A percentile compares a stretch with the other conserved stretches of the same genome.
phyloP scores from a whole-genome alignment of 192 early-diverging fungal genomes.

The Coemansia brasiliensis region DNA sequence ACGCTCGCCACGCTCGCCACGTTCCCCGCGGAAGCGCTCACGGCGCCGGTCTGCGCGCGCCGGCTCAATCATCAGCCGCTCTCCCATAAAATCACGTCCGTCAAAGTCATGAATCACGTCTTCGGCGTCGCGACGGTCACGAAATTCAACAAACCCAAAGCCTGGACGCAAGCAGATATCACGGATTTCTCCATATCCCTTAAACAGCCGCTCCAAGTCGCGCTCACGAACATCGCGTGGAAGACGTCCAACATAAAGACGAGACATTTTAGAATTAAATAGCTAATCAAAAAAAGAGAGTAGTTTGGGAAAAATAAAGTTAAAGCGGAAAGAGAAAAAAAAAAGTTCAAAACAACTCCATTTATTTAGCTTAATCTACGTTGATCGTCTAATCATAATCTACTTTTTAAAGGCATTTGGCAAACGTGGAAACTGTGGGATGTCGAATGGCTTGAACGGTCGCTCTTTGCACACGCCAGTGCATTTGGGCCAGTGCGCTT shows the following conservation, averaged over 20 bases:
- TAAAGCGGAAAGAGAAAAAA: neutral
- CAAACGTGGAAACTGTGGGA: slow-evolving; percentile 26
- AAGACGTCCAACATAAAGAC: slow-evolving; percentile 78
- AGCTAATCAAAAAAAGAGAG: slow-evolving; percentile 6
- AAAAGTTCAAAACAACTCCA: neutral
- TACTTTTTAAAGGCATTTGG: slow-evolving; percentile 23
- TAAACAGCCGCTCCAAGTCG: slow-evolving; percentile 81
- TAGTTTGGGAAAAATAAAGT: neutral
- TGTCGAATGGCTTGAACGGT: slow-evolving; percentile 21
- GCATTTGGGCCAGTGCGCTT: slow-evolving; percentile 51
- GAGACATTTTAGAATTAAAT: slow-evolving; percentile 28
- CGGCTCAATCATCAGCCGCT: slow-evolving; percentile 83
- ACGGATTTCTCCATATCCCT: slow-evolving; percentile 76
- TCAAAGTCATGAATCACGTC: slow-evolving; percentile 87
- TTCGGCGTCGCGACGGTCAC: slow-evolving; percentile 80
- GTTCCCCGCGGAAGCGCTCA: slow-evolving; percentile 39
- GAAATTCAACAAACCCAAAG: slow-evolving; percentile 95
- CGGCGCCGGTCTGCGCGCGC: slow-evolving; percentile 65
- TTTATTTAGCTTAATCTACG: too few relatives aligned
- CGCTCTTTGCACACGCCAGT: slow-evolving; percentile 49
- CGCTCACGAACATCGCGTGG: slow-evolving; percentile 80
- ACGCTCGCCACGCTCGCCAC: slow-evolving; percentile 32
- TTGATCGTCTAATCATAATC: too few relatives aligned
- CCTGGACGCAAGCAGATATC: slow-evolving; percentile 82
- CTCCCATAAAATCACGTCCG: slow-evolving; percentile 78